phyloP scores from a whole-genome alignment of 148 eudicot species.

The Cornus controversa region DNA sequence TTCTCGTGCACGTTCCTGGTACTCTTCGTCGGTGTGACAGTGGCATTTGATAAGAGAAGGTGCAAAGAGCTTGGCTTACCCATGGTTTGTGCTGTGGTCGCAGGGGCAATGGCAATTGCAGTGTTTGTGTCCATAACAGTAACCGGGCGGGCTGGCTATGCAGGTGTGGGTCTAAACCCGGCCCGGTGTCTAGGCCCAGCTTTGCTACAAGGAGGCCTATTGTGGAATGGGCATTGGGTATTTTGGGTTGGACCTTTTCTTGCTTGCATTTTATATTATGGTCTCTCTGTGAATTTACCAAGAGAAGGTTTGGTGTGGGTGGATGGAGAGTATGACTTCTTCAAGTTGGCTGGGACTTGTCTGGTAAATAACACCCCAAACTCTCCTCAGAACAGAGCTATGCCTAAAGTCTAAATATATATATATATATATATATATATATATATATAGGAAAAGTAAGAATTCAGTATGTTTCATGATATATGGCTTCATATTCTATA shows the following conservation, averaged over 20 bases:
- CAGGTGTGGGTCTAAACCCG: constrained; percentile 5
- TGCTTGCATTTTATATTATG: constrained; percentile 5
- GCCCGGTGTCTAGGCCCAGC: constrained; percentile 8
- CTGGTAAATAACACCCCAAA: background rate
- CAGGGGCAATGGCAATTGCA: background rate
- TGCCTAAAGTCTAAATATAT: too few relatives aligned
- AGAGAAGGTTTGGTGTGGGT: background rate
- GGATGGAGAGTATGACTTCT: background rate
- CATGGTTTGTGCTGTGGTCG: background rate
- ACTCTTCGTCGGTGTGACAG: constrained; percentile 6
- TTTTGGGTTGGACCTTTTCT: constrained; percentile 15
- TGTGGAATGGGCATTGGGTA: constrained; percentile 17
- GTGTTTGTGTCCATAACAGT: constrained; percentile 19
- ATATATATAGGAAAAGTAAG: too few relatives aligned
- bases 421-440: too few relatives aligned
- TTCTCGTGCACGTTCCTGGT: constrained; percentile 4
- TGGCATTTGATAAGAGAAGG: constrained; percentile 9
- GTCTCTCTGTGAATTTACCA: constrained; percentile 1
- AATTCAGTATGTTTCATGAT: too few relatives aligned
- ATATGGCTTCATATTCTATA: too few relatives aligned
- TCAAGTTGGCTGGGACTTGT: background rate
- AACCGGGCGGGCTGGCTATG: background rate
- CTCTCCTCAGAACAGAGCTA: background rate
- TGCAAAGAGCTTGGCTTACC: background rate
- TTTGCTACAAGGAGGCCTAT: background rate